Base-by-base conservation (phyloP, 192 early-diverging fungal genomes). In the Coemansia reversa region DNA sequence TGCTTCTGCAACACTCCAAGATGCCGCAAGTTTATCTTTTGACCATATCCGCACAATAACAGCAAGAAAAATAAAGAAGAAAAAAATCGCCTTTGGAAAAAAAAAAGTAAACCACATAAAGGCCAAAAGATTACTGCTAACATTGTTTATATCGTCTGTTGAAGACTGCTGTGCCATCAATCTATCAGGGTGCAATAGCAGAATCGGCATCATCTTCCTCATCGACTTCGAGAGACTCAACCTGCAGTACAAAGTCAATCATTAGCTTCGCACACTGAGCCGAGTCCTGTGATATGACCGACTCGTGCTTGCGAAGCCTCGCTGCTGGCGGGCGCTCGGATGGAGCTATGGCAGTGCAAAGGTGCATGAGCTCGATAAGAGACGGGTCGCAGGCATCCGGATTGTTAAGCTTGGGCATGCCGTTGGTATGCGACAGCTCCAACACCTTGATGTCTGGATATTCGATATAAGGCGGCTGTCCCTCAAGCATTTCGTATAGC, bases 391-490 rank as follows among this genome's bases (percentile, higher is more conserved):
- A 75, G 29, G 62, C 57, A 12, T 61, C 70, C 14, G 58, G 62
- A 20, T 30, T 55, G 19, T 32, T 64, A 27, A 67, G 67, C 45
- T 60, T 53, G 7, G 82, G 76, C 58, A 78, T 67, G n/a, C 82
- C 82, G 49, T 73, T 66, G 29, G 76, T 55, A 12, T 70, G 57
- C n/a, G 78, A 60, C 62, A 84, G 82, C 63, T 76, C 74, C 23
- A 84, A 68, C 5, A 77, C 78, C 65, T 81, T 76, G 39, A 84
- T 70, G 12, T 75, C 69, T 8, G 82, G 82, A 49, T 80, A 76
- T 64, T 84, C 77, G 60, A 80, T 77, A 24, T 84, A 80, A 19
- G 82, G 82, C 39, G 82, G 82, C 63, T 75, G 74, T 52, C 82
- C 82, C 56, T 80, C 74, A 27, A 80, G 61, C 82, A 84, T 79